These are phyloP conservation scores for Acer yangbiense DNA, from an alignment of 345 rosid genomes.

Conservation along the genomic window DNA sequence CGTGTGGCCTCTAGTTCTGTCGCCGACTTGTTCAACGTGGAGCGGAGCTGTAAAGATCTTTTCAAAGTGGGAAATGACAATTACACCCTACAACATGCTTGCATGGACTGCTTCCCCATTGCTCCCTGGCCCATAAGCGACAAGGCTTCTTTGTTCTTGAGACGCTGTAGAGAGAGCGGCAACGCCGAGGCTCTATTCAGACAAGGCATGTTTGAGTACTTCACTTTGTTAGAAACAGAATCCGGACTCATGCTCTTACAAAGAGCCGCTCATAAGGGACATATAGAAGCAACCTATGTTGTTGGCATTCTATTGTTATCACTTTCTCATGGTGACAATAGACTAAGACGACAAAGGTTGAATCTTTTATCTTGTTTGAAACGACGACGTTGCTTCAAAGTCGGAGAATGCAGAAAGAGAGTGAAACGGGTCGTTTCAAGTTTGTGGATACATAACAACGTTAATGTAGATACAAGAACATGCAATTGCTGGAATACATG, in stretches of 20 bases:
- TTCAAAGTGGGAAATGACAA: not conserved
- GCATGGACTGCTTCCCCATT: constrained; percentile 1
- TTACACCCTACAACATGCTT: not conserved
- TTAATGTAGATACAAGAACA: not conserved
- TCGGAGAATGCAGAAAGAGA: not conserved
- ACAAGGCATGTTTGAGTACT: constrained; percentile 4
- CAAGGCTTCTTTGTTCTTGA: not conserved
- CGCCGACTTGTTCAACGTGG: not conserved
- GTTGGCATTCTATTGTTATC: not conserved
- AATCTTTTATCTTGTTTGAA: not conserved
- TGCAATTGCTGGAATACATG: not conserved
- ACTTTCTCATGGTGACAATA: not conserved
- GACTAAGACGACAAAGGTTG: not conserved
- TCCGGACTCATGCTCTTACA: not conserved
- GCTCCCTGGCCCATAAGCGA: not conserved
- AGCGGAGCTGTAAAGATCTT: constrained; percentile 7
- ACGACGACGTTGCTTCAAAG: not conserved
- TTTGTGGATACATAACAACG: not conserved
- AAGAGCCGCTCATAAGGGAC: constrained; percentile 1
- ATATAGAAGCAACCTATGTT: constrained; percentile 4
- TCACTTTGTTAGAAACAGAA: not conserved
- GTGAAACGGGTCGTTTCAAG: not conserved
- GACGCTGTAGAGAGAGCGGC: constrained; percentile 8
- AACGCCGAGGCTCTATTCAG: constrained; percentile 13
- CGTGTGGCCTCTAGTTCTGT: constrained; percentile 7